Evolutionary conservation across 352 stramenopile species (phyloP).

Genomic region (Pseudoperonospora humuli): DNA sequence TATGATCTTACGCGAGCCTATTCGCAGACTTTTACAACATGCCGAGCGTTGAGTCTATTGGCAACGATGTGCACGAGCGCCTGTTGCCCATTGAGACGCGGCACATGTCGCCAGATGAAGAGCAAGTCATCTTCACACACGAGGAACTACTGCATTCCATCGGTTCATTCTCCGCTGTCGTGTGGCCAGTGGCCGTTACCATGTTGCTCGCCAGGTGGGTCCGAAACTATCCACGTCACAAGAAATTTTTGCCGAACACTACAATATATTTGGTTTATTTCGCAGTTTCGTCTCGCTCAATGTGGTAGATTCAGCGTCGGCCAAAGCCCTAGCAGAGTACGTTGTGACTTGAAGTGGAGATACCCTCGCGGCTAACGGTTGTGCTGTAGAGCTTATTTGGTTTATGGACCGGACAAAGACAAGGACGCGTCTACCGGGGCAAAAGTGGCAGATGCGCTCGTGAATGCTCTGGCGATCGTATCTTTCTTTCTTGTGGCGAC

Average conservation of each 20-base stretch:
- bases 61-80: conserved; percentile 35
- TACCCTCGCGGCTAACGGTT: neutral
- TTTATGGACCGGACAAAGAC: conserved; percentile 61
- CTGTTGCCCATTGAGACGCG: conserved; percentile 24
- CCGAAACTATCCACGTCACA: neutral
- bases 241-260: neutral
- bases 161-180: conserved; percentile 76
- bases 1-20: conserved; percentile 7
- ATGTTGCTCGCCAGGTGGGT: conserved; percentile 75
- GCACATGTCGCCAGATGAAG: conserved; percentile 11
- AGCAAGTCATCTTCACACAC: conserved; percentile 51
- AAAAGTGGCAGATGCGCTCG: conserved; percentile 63
- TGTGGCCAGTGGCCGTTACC: conserved; percentile 69
- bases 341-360: conserved; percentile 1
- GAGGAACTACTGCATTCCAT: conserved; percentile 81
- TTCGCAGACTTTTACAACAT: conserved; percentile 10
- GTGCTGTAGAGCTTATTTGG: conserved; percentile 56
- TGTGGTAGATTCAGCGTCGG: conserved; percentile 67
- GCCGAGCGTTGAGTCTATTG: conserved; percentile 15
- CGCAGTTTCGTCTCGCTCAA: conserved; percentile 74
- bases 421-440: conserved; percentile 45
- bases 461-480: conserved; percentile 88
- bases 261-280: conserved; percentile 1
- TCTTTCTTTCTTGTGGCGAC: conserved; percentile 85
- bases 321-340: conserved; percentile 64